Percentiles rank a stretch among this genome's conserved stretches.
Conservation (phyloP, 1,284 basidiomycete genomes). For the Rhodotorula sp. region DNA sequence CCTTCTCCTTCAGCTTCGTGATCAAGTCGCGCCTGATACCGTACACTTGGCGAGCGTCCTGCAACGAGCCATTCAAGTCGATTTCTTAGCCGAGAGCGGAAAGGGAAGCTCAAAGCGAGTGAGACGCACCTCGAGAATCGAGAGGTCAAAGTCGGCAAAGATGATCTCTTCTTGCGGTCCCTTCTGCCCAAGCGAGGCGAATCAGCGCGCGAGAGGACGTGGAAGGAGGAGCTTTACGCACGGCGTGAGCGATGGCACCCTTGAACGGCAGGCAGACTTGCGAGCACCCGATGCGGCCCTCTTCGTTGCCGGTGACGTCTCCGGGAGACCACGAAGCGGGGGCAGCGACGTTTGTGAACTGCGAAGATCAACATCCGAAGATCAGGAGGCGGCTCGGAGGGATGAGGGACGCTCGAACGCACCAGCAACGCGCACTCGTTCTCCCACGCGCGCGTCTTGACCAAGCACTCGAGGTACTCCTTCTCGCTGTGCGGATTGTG, state of each 20-base stretch:
- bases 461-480: conserved; percentile 35
- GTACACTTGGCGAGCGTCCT: conserved; percentile 43
- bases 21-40: conserved; percentile 37
- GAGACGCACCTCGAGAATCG: conserved; percentile 28
- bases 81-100: background rate
- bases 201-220: background rate
- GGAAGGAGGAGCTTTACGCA: conserved; percentile 4
- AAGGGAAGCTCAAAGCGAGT: too few relatives aligned
- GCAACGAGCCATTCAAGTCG: background rate
- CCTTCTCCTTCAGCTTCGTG: conserved; percentile 1
- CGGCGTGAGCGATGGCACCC: conserved; percentile 30
- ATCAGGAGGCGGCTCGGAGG: background rate
- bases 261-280: conserved; percentile 42
- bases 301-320: conserved; percentile 11
- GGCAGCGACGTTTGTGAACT: conserved; percentile 39
- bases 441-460: conserved; percentile 41
- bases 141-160: conserved; percentile 40
- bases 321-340: background rate
- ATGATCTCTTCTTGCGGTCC: conserved; percentile 37
- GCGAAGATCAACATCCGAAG: background rate
- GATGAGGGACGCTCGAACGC: background rate
- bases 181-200: conserved; percentile 1
- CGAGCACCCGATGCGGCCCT: conserved; percentile 39
- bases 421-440: conserved; percentile 41
- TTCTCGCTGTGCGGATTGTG: conserved; percentile 30